Percentiles rank a stretch among this genome's conserved stretches.
Evolutionary conservation across 208 protist species (phyloP).

Genomic region (Plasmodiophora brassicae): DNA sequence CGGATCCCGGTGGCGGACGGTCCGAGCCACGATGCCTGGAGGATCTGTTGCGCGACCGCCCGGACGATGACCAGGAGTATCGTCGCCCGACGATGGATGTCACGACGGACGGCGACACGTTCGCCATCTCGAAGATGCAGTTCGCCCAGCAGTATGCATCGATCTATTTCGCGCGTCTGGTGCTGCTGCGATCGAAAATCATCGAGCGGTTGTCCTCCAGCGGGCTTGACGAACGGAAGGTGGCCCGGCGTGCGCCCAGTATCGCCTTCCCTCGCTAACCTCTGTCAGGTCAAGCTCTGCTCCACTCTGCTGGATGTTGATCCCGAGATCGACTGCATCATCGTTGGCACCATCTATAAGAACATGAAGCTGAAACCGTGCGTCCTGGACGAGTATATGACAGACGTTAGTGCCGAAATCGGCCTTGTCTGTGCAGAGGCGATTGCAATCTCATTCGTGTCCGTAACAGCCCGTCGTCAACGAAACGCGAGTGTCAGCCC

Average conservation of each 20-base stretch:
- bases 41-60: too few relatives aligned
- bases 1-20: too few relatives aligned
- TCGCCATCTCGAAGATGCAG: background rate
- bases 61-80: too few relatives aligned
- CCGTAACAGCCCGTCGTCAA: background rate
- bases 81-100: too few relatives aligned
- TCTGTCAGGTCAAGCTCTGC: background rate
- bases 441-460: background rate
- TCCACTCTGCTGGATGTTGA: background rate
- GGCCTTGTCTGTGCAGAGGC: too few relatives aligned
- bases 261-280: background rate
- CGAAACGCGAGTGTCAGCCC: too few relatives aligned
- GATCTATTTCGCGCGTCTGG: background rate
- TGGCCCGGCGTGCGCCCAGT: background rate
- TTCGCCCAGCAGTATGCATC: background rate
- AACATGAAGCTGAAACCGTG: conserved; percentile 26
- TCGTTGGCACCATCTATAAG: conserved; percentile 19
- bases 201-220: background rate
- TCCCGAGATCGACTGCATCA: conserved; percentile 13
- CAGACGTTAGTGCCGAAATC: too few relatives aligned
- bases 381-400: background rate
- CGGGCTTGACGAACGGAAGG: conserved; percentile 11
- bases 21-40: too few relatives aligned
- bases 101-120: too few relatives aligned
- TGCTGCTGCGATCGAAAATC: background rate